Conservation (phyloP, 2,329 filamentous ascomycete genomes). For the Pseudonectria buxi region DNA sequence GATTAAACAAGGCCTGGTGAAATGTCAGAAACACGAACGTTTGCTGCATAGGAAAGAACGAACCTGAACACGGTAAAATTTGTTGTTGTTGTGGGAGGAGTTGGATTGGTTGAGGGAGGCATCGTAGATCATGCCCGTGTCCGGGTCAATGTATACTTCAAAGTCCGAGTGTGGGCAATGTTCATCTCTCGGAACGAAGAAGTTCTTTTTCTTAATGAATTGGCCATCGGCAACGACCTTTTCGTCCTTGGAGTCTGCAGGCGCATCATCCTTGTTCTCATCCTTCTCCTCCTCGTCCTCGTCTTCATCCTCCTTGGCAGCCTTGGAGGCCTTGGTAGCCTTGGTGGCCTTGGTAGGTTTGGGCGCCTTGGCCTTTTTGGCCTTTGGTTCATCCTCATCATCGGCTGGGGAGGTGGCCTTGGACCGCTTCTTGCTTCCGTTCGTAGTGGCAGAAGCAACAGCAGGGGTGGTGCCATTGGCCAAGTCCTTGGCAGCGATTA, state of each 20-base stretch:
- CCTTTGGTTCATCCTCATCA: constrained; percentile 30
- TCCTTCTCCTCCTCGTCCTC: constrained; percentile 15
- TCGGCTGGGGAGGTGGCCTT: constrained; percentile 21
- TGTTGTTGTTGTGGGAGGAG: constrained; percentile 66
- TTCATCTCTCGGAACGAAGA: constrained; percentile 46
- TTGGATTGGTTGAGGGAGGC: constrained; percentile 76
- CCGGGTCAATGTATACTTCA: constrained; percentile 59
- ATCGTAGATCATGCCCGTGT: constrained; percentile 62
- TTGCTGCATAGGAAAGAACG: constrained; percentile 7
- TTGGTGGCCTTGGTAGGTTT: constrained; percentile 13
- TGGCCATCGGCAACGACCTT: constrained; percentile 35
- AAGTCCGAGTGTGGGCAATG: constrained; percentile 30
- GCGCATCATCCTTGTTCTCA: constrained; percentile 20
- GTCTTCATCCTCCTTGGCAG: constrained; percentile 21
- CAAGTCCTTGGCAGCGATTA: constrained; percentile 15
- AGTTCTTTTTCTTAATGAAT: constrained; percentile 38
- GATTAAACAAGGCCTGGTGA: constrained; percentile 36
- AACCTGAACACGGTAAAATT: constrained; percentile 72
- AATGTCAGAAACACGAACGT: constrained; percentile 4
- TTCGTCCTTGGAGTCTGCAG: constrained; percentile 27
- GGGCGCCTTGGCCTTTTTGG: constrained; percentile 33
- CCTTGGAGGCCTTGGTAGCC: constrained; percentile 15
- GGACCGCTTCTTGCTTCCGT: constrained; percentile 21
- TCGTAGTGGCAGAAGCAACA: constrained; percentile 11
- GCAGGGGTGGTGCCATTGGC: constrained; percentile 16